These are phyloP conservation scores for Solioccasus polychromus DNA, from an alignment of 768 basidiomycete species.

Conservation along the genomic window DNA sequence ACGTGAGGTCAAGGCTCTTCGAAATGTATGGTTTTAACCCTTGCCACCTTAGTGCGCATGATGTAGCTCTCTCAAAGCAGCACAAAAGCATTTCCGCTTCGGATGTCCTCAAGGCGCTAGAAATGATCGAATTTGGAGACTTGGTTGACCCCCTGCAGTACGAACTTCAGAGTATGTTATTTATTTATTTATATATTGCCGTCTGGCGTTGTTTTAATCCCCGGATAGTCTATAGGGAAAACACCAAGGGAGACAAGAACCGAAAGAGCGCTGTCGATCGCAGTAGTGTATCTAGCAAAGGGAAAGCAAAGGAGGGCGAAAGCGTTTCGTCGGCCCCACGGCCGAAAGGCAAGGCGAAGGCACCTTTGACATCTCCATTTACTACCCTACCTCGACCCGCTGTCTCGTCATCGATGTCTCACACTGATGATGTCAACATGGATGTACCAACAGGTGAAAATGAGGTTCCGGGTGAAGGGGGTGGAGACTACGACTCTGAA, in stretches of 20 bases:
- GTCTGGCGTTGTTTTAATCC: conserved; percentile 2
- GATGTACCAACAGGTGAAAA: conserved; percentile 23
- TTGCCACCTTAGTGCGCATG: conserved; percentile 63
- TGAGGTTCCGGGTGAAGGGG: conserved; percentile 34
- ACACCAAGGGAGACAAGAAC: conserved; percentile 59
- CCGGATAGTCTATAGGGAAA: conserved; percentile 59
- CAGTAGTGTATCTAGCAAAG: conserved; percentile 26
- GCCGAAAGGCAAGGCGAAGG: conserved; percentile 32
- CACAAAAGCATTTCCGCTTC: conserved; percentile 89
- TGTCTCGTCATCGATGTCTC: conserved; percentile 27
- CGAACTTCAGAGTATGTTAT: conserved; percentile 59
- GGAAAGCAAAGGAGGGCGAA: conserved; percentile 32
- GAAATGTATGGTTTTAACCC: conserved; percentile 5
- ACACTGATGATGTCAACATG: conserved; percentile 26
- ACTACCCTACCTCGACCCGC: conserved; percentile 29
- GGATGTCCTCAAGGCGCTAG: conserved; percentile 85
- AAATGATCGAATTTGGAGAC: conserved; percentile 74
- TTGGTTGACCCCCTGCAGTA: conserved; percentile 57
- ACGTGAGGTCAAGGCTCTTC: conserved; percentile 34
- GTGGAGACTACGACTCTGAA: conserved; percentile 24
- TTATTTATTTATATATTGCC: background rate
- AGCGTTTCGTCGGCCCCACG: conserved; percentile 29
- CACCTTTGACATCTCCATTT: conserved; percentile 24
- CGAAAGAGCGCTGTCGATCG: conserved; percentile 26
- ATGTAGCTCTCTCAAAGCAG: conserved; percentile 78